Conservation (phyloP, 129 eudicot species). For the Pseudognaphalium luteoalbum region DNA sequence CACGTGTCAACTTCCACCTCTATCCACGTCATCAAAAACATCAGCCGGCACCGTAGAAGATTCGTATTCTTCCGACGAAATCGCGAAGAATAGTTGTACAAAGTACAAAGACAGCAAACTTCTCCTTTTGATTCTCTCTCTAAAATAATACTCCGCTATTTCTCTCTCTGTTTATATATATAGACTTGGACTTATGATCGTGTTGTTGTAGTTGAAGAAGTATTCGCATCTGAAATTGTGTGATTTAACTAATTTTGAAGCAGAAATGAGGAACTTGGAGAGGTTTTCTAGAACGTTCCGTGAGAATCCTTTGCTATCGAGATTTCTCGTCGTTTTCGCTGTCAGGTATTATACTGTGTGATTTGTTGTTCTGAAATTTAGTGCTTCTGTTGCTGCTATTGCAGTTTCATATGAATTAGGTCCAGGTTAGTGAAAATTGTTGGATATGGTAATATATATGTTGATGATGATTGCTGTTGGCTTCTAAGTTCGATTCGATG, state of each 20-base stretch:
- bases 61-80: slow-evolving; percentile 33
- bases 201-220: slow-evolving; percentile 20
- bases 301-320: slow-evolving; percentile 60
- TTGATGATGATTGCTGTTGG: slow-evolving; percentile 1
- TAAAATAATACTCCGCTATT: not conserved
- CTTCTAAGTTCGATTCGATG: not conserved
- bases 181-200: not conserved
- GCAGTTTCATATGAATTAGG: not conserved
- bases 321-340: slow-evolving; percentile 68
- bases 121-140: not conserved
- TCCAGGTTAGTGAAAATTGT: slow-evolving; percentile 2
- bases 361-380: not conserved
- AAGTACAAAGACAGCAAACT: slow-evolving; percentile 25
- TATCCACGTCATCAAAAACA: slow-evolving; percentile 27
- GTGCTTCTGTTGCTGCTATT: not conserved
- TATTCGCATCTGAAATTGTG: slow-evolving; percentile 31
- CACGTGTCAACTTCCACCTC: slow-evolving; percentile 15
- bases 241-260: slow-evolving; percentile 14
- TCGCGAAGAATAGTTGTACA: slow-evolving; percentile 26
- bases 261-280: slow-evolving; percentile 48
- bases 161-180: slow-evolving; percentile 11
- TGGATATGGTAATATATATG: not conserved
- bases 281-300: slow-evolving; percentile 61
- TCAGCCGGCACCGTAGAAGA: slow-evolving; percentile 17
- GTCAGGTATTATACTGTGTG: slow-evolving; percentile 50